These are phyloP conservation scores for Daldinia sp. DNA, from an alignment of 2,329 filamentous ascomycete genomes.

Conservation along the genomic window DNA sequence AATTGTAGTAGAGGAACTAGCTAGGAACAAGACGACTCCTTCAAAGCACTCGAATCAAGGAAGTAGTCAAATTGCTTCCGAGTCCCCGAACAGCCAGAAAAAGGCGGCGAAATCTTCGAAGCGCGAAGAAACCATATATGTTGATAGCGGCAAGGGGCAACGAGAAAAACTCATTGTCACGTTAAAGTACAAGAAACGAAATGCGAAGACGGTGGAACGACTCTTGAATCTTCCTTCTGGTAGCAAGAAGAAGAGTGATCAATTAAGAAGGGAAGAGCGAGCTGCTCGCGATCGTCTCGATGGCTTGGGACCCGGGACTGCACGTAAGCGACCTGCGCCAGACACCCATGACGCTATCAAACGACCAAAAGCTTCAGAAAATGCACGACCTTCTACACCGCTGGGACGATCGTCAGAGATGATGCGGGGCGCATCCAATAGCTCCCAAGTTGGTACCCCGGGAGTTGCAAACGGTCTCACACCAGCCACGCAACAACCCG, in stretches of 20 bases:
- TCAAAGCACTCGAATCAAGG: conserved; percentile 41
- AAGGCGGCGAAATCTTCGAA: conserved; percentile 47
- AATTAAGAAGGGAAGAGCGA: conserved; percentile 49
- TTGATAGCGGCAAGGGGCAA: conserved; percentile 45
- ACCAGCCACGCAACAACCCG: conserved; percentile 48
- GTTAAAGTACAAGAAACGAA: conserved; percentile 59
- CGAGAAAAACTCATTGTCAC: conserved; percentile 51
- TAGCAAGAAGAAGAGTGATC: conserved; percentile 49
- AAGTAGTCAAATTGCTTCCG: conserved; percentile 41
- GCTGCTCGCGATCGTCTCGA: conserved; percentile 49
- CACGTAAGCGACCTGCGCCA: conserved; percentile 59
- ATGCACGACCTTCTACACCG: conserved; percentile 58
- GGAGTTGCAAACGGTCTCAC: conserved; percentile 55
- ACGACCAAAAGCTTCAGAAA: conserved; percentile 56
- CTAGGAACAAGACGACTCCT: conserved; percentile 45
- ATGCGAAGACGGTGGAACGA: conserved; percentile 55
- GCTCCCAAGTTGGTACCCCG: conserved; percentile 61
- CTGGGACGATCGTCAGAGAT: conserved; percentile 59
- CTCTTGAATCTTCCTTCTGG: conserved; percentile 55
- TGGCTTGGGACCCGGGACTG: conserved; percentile 54
- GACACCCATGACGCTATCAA: conserved; percentile 51
- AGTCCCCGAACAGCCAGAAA: conserved; percentile 49
- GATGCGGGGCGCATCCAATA: conserved; percentile 62
- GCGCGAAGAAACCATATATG: conserved; percentile 46
- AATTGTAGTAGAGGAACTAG: conserved; percentile 58